Evolutionary conservation across 352 stramenopile species (phyloP), one percentile per base, ranked within the genome.

Genomic region (Phytophthora syringae): DNA sequence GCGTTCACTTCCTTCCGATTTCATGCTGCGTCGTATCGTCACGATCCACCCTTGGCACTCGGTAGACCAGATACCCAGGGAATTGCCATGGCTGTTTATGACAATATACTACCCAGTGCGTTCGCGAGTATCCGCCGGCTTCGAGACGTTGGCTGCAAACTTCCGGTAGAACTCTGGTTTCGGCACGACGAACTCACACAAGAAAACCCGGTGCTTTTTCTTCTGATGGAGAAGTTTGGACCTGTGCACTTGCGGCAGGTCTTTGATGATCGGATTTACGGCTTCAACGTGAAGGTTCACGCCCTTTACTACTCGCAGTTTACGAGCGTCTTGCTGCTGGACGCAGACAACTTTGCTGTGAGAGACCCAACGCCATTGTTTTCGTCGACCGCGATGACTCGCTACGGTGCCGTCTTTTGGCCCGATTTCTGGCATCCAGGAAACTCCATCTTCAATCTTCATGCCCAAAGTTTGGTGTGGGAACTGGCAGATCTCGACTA

Each of bases 151-250:
- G 71, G 76, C 0, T 87, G 76, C 60, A 43, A 40, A 12, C 60
- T 89, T 27, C 80, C 80, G 16, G 52, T 89, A 16, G 80, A 89
- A 43, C 52, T 89, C 20, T 89, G 78, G 76, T 87, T 83, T 50
- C 73, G 77, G 15, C 52, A 82, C 30, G 68, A 86, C 16, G 77
- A 89, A 51, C 59, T 90, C 28, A 43, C 42, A 28, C 49, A 37
- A 9, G 70, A 79, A 13, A 81, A 86, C 18, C 64, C 67, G 1
- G 67, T 87, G 25, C 37, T 88, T 22, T 18, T 61, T 24, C 22
- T 67, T 28, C 59, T 89, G 2, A 53, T 72, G 2, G 64, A 72
- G n/a, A 57, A 58, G 0, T 79, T 67, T 27, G 69, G 76, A 9
- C 72, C 75, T 18, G 53, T 88, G 2, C 47, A 61, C n/a, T 60